Conservation (phyloP, 495 filamentous ascomycete species). For the Hypomontagnella monticulosa region DNA sequence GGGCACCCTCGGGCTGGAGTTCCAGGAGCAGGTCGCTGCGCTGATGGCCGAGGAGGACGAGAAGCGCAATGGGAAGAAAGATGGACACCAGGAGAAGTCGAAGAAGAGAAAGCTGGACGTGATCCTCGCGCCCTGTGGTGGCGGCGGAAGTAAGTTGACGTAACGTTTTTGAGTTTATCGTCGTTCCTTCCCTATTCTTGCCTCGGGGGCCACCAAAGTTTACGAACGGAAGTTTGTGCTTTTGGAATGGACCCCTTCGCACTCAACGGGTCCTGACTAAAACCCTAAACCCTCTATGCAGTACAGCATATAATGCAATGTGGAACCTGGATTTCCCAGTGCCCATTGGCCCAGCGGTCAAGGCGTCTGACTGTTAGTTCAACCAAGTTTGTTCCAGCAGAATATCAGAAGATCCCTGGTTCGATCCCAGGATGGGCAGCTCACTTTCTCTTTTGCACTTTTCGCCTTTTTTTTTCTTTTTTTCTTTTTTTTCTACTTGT, state of each 20-base stretch:
- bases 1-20: constrained; percentile 87
- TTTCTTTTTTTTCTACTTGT: too few relatives aligned
- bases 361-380: constrained; percentile 37
- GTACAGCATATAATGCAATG: too few relatives aligned
- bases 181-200: neutral
- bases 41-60: constrained; percentile 19
- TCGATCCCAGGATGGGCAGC: constrained; percentile 38
- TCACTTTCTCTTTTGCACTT: neutral
- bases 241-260: too few relatives aligned
- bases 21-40: constrained; percentile 72
- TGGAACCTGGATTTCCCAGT: neutral
- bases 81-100: constrained; percentile 8
- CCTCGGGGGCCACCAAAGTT: too few relatives aligned
- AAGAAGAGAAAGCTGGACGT: constrained; percentile 66
- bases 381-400: neutral
- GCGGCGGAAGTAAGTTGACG: constrained; percentile 69
- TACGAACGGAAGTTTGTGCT: too few relatives aligned
- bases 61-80: neutral
- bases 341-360: constrained; percentile 36
- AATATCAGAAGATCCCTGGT: constrained; percentile 36
- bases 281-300: too few relatives aligned
- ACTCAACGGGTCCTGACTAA: too few relatives aligned
- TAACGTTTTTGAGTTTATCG: neutral
- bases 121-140: constrained; percentile 86
- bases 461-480: too few relatives aligned